Evolutionary conservation across 306 rosid species (phyloP).

Genomic region (Ceratonia siliqua): DNA sequence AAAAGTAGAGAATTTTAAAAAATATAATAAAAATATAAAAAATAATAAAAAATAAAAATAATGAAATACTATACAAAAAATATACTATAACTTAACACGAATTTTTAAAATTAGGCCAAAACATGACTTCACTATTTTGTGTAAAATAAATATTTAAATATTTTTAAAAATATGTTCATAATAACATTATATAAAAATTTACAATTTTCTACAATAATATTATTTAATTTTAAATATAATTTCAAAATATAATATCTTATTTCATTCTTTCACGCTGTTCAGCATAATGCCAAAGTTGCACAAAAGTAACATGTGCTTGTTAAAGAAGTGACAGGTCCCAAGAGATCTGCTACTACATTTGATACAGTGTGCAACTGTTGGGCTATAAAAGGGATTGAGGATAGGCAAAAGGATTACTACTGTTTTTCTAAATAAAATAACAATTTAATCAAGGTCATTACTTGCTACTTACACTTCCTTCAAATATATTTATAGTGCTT

Average conservation of each 20-base stretch:
- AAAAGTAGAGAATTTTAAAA: too few relatives aligned
- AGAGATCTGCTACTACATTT: neutral
- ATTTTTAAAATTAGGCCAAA: too few relatives aligned
- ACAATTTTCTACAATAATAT: too few relatives aligned
- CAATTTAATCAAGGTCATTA: neutral
- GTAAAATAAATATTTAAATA: too few relatives aligned
- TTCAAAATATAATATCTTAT: neutral
- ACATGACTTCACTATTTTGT: too few relatives aligned
- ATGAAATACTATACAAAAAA: too few relatives aligned
- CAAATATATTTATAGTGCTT: neutral
- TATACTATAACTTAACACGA: too few relatives aligned
- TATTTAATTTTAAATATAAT: neutral
- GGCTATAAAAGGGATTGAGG: neutral
- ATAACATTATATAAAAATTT: neutral
- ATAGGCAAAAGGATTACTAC: neutral
- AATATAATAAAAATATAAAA: too few relatives aligned
- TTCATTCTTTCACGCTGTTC: neutral
- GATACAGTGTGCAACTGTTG: neutral
- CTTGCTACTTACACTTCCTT: neutral
- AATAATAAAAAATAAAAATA: too few relatives aligned
- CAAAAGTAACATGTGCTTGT: too few relatives aligned
- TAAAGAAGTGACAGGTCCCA: neutral
- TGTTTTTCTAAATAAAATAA: neutral
- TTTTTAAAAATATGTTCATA: too few relatives aligned
- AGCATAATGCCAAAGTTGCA: neutral